Evolutionary conservation across 257 asterid genomes (phyloP), one percentile per base, ranked within the genome.

Genomic region (Misopates orontium): DNA sequence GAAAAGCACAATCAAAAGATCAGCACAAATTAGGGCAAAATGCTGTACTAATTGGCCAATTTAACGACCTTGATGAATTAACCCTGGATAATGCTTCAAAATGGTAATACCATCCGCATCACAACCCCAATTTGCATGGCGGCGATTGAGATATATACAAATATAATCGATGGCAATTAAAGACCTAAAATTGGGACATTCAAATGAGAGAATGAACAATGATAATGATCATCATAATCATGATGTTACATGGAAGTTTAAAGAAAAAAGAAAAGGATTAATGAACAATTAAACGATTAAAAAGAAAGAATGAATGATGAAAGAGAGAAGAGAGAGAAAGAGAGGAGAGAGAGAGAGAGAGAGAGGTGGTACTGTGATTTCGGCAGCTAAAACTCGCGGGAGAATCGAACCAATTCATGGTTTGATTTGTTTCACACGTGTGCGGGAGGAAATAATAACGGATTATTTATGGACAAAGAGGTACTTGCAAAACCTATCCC

Each of bases 361-460:
- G 11, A 42, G 20, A 51, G 85, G 82, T 75, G 41, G 70, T 22
- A 78, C 87, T 75, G 67, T 67, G 67, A 84, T 79, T 84, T 82
- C 87, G 91, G 87, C 83, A 23, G 85, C 73, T 78, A 73, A 78
- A 82, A 76, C 87, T 82, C 83, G 87, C 91, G 84, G 82, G 83
- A 82, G 85, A 81, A 84, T 72, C 84, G 83, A 81, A 68, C 82
- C 64, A 71, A 68, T 2, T 6, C 6, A 2, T 2, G 2, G 36
- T 28, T 28, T 2, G 6, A 28, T 28, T 28, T 28, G 36, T 28
- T 6, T 28, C 6, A 28, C 36, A 28, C 36, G 36, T 28, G 36
- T 28, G 6, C 4, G 36, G 36, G 36, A 6, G 6, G 6, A 28
- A 28, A 2, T 28, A 28, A 6, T n/a, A n/a, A n/a, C n/a, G n/a